These are phyloP conservation scores for Schizonepeta tenuifolia DNA, from an alignment of 257 asterid species.

Conservation along the genomic window DNA sequence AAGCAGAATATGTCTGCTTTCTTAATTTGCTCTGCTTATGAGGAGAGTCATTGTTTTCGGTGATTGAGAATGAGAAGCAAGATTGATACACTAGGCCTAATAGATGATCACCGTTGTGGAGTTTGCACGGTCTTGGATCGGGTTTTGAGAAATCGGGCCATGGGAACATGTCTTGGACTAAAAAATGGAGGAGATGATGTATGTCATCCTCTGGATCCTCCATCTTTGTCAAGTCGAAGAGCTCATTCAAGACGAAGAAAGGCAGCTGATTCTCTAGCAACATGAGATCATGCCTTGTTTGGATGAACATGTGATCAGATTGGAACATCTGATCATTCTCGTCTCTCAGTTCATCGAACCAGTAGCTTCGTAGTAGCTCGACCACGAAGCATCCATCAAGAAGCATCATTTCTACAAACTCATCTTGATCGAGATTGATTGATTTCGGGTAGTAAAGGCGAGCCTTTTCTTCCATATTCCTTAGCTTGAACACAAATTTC, in stretches of 20 bases:
- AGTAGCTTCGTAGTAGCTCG: slow-evolving; percentile 23
- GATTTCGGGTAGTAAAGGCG: slow-evolving; percentile 33
- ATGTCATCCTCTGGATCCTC: slow-evolving; percentile 22
- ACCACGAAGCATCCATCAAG: slow-evolving; percentile 51
- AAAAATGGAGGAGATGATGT: background rate
- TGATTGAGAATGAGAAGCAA: slow-evolving; percentile 19
- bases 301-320: slow-evolving; percentile 28
- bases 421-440: background rate
- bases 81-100: slow-evolving; percentile 30
- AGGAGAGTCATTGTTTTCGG: background rate
- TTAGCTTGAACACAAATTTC: slow-evolving; percentile 9
- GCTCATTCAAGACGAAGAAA: slow-evolving; percentile 28
- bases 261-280: slow-evolving; percentile 48
- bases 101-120: slow-evolving; percentile 9
- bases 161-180: slow-evolving; percentile 12
- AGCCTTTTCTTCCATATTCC: background rate
- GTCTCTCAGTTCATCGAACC: background rate
- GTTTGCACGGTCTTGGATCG: background rate
- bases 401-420: slow-evolving; percentile 43
- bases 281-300: slow-evolving; percentile 30
- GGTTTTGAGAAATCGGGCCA: background rate
- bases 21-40: background rate
- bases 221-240: slow-evolving; percentile 31
- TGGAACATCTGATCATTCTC: slow-evolving; percentile 32
- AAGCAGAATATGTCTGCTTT: background rate